These are phyloP conservation scores for Globisporangium canariense DNA, from an alignment of 352 stramenopile species.

Conservation along the genomic window DNA sequence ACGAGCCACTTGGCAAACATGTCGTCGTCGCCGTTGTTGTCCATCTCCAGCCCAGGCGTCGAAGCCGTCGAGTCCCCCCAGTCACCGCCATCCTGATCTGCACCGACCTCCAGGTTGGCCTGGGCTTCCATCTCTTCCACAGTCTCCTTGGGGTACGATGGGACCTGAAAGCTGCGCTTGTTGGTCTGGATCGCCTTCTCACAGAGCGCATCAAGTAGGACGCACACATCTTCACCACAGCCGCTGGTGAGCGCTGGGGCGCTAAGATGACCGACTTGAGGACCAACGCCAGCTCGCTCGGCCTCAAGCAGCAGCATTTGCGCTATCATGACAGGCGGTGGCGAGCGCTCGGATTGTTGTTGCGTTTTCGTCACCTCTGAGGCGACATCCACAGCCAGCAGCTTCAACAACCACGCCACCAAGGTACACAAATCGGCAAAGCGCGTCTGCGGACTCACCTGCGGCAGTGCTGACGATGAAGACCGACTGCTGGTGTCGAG, in stretches of 20 bases:
- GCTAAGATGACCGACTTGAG: constrained; percentile 25
- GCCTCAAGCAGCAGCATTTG: constrained; percentile 56
- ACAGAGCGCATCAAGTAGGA: constrained; percentile 47
- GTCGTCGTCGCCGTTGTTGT: constrained; percentile 26
- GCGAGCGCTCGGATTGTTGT: constrained; percentile 14
- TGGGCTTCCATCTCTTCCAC: constrained; percentile 41
- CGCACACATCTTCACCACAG: constrained; percentile 44
- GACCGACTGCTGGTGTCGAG: not conserved
- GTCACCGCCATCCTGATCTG: constrained; percentile 16
- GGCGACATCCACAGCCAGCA: constrained; percentile 25
- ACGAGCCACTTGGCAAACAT: constrained; percentile 42
- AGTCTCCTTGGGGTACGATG: constrained; percentile 36
- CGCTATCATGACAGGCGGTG: constrained; percentile 22
- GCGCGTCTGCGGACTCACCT: constrained; percentile 25
- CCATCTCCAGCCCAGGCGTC: constrained; percentile 7
- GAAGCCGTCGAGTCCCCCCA: constrained; percentile 36
- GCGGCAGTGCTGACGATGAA: not conserved
- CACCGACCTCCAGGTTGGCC: constrained; percentile 40
- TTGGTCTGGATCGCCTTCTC: constrained; percentile 29
- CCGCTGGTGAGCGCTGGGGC: constrained; percentile 41
- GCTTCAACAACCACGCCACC: constrained; percentile 40
- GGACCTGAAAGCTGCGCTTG: constrained; percentile 14
- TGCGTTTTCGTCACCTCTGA: constrained; percentile 4
- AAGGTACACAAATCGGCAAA: constrained; percentile 51
- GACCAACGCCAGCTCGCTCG: constrained; percentile 37